Base-by-base conservation (phyloP, 2,329 filamentous ascomycete species). In the Epichloe baconii region DNA sequence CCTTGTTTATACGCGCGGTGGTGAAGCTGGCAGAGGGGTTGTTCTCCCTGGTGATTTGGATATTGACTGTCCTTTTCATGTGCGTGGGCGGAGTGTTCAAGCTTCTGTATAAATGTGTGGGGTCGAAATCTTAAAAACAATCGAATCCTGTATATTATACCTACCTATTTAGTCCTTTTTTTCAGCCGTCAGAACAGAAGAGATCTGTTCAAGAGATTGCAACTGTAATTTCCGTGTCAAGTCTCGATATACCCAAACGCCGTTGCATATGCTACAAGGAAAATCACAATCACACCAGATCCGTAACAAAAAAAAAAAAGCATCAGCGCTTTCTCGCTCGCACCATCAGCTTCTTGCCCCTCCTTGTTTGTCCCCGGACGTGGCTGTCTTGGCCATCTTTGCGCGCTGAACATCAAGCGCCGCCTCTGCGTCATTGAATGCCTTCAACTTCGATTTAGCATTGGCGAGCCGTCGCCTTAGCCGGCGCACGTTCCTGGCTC, bases 311-410 rank as follows among this genome's bases (percentile, higher is more conserved):
- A 23, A 17, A 17, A 6, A 19, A 7, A 2, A 48, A 63, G 21
- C 5, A 10, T 21, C 70, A 82, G 61, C 78, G 72, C 71, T 84
- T 84, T 56, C 80, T 72, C 63, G 78, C 72, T 55, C 77, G 74
- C 51, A 82, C 72, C 70, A 80, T 82, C 55, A 82, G 75, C 68
- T 79, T 82, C 64, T 76, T 76, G 23, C 80, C 80, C 40, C 71
- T 70, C 62, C 79, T 80, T 31, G 76, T 82, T n/a, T 71, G 60
- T 14, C 78, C 78, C 77, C 78, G 5, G 76, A 73, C 2, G 79
- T 83, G 8, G 76, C 70, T 56, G 79, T 81, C 70, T 84, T 84
- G 37, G 78, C 78, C 79, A 83, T 83, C 62, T 75, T 78, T 17
- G 78, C 76, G 53, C 75, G 71, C 64, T 83, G 78, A 50, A 79